These are phyloP conservation scores for Fusarium chaquense DNA, from an alignment of 2,329 filamentous ascomycete species.

Conservation along the genomic window DNA sequence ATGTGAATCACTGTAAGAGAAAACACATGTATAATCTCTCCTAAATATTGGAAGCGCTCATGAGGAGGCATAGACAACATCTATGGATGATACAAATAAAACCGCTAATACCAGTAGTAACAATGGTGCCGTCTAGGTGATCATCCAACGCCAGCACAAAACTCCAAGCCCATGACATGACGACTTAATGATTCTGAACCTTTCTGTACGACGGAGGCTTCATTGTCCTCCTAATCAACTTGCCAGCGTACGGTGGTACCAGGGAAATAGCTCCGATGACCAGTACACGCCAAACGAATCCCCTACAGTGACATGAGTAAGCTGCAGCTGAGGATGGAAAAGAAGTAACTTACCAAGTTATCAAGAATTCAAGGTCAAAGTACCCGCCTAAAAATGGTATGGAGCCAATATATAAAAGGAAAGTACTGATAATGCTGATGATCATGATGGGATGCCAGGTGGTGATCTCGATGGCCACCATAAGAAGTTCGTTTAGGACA, in stretches of 20 bases:
- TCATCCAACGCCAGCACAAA: slow-evolving; percentile 38
- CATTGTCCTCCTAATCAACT: slow-evolving; percentile 85
- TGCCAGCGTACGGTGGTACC: slow-evolving; percentile 87
- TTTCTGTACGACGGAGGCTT: slow-evolving; percentile 96
- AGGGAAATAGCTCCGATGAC: slow-evolving; percentile 85
- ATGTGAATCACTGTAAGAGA: slow-evolving; percentile 51
- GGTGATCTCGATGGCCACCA: slow-evolving; percentile 96
- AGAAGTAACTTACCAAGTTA: slow-evolving; percentile 68
- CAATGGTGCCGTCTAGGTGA: slow-evolving; percentile 33
- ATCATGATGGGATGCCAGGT: slow-evolving; percentile 98
- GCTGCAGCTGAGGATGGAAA: background rate
- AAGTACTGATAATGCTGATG: slow-evolving; percentile 83
- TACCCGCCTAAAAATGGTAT: slow-evolving; percentile 91
- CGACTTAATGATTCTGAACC: slow-evolving; percentile 75
- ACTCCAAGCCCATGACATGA: slow-evolving; percentile 19
- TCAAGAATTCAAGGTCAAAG: slow-evolving; percentile 85
- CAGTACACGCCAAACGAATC: slow-evolving; percentile 88
- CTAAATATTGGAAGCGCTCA: slow-evolving; percentile 12
- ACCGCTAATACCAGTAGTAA: slow-evolving; percentile 30
- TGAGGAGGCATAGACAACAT: slow-evolving; percentile 28
- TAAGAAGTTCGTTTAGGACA: slow-evolving; percentile 92
- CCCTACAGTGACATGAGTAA: slow-evolving; percentile 60
- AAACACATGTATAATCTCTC: slow-evolving; percentile 16
- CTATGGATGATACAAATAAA: slow-evolving; percentile 28
- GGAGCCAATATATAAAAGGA: slow-evolving; percentile 81